Evolutionary conservation across 805 yeast genomes (phyloP).

Genomic region (Kuraishia molischiana): DNA sequence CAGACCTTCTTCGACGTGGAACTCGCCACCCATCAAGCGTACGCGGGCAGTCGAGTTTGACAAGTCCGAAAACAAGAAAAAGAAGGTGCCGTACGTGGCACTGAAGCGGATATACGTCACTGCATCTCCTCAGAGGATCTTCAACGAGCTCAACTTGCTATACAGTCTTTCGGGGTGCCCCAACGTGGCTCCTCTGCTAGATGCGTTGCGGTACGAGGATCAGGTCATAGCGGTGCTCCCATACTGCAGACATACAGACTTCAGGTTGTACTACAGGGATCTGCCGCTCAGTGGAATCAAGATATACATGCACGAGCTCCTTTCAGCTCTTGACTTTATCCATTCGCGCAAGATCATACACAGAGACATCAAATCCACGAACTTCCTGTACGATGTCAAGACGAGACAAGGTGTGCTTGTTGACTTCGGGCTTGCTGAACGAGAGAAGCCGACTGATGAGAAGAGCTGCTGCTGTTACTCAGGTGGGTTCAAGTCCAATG

Average conservation of each 20-base stretch:
- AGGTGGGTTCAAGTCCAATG: constrained; percentile 22
- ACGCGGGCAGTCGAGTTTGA: constrained; percentile 12
- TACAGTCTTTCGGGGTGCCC: constrained; percentile 58
- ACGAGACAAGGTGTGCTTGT: constrained; percentile 72
- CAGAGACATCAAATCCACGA: constrained; percentile 79
- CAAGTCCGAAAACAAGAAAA: constrained; percentile 16
- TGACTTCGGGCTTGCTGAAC: constrained; percentile 89
- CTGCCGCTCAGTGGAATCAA: constrained; percentile 73
- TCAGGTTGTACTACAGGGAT: constrained; percentile 76
- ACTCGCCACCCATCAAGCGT: constrained; percentile 17
- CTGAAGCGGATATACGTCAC: constrained; percentile 91
- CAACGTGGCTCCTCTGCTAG: constrained; percentile 81
- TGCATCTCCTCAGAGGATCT: constrained; percentile 85
- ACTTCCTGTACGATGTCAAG: constrained; percentile 59
- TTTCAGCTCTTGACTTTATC: constrained; percentile 66
- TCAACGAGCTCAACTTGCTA: constrained; percentile 75
- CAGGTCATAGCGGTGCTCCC: constrained; percentile 92
- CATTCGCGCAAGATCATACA: constrained; percentile 80
- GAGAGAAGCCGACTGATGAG: constrained; percentile 23
- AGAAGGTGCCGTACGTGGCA: constrained; percentile 52
- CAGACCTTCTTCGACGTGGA: constrained; percentile 16
- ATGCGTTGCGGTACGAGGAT: constrained; percentile 79
- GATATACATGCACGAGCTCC: constrained; percentile 67
- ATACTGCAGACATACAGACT: constrained; percentile 83
- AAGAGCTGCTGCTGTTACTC: constrained; percentile 48